A percentile compares a stretch with the other conserved stretches of the same genome.
Evolutionary conservation across 2,329 filamentous ascomycete species (phyloP).

Genomic region (Erysiphe neolycopersici): DNA sequence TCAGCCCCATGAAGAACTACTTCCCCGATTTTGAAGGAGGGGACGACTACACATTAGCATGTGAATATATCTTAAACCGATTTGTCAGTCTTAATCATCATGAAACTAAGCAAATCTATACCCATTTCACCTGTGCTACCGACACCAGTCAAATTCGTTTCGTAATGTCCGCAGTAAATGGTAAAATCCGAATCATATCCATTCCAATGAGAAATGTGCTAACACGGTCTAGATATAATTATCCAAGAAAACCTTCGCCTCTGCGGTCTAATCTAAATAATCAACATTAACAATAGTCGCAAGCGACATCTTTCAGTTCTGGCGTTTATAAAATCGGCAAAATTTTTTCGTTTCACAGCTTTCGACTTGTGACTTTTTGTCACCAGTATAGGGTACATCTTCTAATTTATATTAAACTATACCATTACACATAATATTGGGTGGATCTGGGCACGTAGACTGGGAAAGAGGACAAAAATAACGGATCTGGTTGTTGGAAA

Average conservation of each 20-base stretch:
- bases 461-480: too few species aligned
- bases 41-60: slow-evolving; percentile 82
- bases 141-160: slow-evolving; percentile 98
- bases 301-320: too few species aligned
- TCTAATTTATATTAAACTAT: too few species aligned
- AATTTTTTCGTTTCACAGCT: too few species aligned
- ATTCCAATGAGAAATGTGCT: slow-evolving; percentile 11
- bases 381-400: too few species aligned
- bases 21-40: slow-evolving; percentile 86
- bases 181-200: slow-evolving; percentile 20
- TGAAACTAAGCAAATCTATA: slow-evolving; percentile 99
- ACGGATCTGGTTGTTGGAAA: too few species aligned
- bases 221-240: slow-evolving; percentile 59
- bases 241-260: slow-evolving; percentile 97
- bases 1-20: slow-evolving; percentile 69
- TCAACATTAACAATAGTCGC: slow-evolving; percentile 1
- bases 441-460: too few species aligned
- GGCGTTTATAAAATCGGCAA: too few species aligned
- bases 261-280: slow-evolving; percentile 68
- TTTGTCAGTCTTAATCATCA: slow-evolving; percentile 98
- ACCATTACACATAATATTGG: too few species aligned
- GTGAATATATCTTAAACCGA: slow-evolving; percentile 96
- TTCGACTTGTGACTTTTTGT: too few species aligned
- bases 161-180: slow-evolving; percentile 98
- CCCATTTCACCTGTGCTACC: slow-evolving; percentile 95